These are phyloP conservation scores for Torrubiella hemipterigena DNA, from an alignment of 2,329 filamentous ascomycete genomes.

Conservation along the genomic window DNA sequence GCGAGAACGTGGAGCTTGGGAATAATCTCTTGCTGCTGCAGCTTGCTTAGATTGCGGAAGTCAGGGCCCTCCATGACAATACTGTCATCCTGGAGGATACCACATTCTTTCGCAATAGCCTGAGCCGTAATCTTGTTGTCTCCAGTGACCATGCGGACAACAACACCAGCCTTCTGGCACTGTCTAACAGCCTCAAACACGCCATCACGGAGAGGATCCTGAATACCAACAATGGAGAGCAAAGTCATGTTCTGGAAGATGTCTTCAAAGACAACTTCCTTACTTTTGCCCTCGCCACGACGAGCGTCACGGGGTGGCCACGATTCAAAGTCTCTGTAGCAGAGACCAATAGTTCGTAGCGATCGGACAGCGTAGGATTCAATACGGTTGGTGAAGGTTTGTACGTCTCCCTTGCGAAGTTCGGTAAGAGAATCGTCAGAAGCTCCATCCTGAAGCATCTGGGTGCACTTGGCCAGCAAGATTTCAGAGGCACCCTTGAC, in stretches of 20 bases:
- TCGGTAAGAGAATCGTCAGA: constrained; percentile 26
- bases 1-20: constrained; percentile 61
- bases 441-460: constrained; percentile 37
- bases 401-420: constrained; percentile 39
- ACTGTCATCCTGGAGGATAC: constrained; percentile 57
- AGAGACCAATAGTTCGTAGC: constrained; percentile 71
- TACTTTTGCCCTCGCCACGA: constrained; percentile 40
- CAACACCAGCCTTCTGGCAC: constrained; percentile 65
- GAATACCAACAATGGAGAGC: constrained; percentile 64
- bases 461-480: constrained; percentile 42
- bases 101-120: constrained; percentile 68
- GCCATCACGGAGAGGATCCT: constrained; percentile 65
- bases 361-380: constrained; percentile 68
- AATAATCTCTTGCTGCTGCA: constrained; percentile 55
- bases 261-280: constrained; percentile 52
- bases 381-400: constrained; percentile 54
- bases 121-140: constrained; percentile 72
- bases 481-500: constrained; percentile 57
- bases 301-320: constrained; percentile 65
- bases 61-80: constrained; percentile 68
- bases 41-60: constrained; percentile 59
- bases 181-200: constrained; percentile 61
- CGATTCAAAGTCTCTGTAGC: constrained; percentile 71
- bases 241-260: constrained; percentile 58
- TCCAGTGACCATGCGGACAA: constrained; percentile 77